Percentiles rank a stretch among this genome's conserved stretches.
Conservation (phyloP, 345 rosid species). For the Syzygium aromaticum region DNA sequence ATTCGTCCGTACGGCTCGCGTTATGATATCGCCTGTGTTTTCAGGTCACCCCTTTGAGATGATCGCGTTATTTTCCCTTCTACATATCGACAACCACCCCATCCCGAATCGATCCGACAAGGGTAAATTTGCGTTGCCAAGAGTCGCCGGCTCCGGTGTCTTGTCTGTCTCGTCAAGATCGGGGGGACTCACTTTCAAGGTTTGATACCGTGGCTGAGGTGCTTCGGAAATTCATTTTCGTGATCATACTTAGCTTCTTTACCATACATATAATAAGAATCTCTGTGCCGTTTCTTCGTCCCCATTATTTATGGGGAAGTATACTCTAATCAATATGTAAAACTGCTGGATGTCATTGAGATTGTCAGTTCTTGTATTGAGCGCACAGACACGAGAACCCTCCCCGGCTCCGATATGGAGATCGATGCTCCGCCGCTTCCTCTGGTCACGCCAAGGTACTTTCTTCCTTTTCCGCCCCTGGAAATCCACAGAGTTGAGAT, state of each 20-base stretch:
- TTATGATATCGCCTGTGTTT: background rate
- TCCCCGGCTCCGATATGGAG: too few relatives aligned
- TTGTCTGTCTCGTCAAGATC: background rate
- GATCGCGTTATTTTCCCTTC: background rate
- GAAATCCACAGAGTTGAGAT: too few relatives aligned
- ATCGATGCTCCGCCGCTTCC: conserved; percentile 26
- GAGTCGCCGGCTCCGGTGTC: background rate
- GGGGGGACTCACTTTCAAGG: background rate
- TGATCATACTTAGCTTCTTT: background rate
- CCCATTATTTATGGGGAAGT: background rate
- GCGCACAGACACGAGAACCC: too few relatives aligned
- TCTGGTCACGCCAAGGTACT: conserved; percentile 38
- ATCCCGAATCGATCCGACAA: background rate
- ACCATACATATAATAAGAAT: background rate
- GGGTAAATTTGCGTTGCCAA: too few relatives aligned
- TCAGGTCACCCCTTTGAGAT: background rate
- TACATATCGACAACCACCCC: accelerated
- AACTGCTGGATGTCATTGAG: background rate
- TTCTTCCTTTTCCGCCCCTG: background rate
- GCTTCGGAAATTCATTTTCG: background rate
- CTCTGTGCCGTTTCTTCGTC: accelerated
- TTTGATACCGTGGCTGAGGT: background rate
- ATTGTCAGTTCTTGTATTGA: too few relatives aligned
- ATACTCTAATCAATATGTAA: too few relatives aligned
- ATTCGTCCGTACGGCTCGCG: background rate